Conservation (phyloP, 2,329 filamentous ascomycete genomes). For the Samsoniella hepiali region DNA sequence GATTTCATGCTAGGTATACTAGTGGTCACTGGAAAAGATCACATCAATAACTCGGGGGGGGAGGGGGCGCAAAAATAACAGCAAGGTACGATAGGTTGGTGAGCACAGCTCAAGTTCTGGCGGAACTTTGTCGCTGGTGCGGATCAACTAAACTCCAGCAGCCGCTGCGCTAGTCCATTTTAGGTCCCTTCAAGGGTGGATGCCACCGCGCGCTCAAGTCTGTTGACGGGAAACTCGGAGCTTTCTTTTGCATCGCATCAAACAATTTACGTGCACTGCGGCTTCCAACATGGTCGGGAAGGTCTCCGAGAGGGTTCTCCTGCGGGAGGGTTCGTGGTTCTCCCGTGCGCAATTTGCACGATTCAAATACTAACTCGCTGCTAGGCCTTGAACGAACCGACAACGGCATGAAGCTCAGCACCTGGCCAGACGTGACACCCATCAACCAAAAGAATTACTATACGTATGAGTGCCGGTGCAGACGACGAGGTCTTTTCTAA, state of each 20-base stretch:
- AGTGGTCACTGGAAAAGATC: too few relatives aligned
- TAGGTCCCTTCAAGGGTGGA: not conserved
- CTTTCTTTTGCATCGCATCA: not conserved
- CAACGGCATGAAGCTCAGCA: slow-evolving; percentile 95
- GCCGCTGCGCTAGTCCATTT: not conserved
- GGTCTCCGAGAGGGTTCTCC: slow-evolving; percentile 62
- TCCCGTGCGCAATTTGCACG: not conserved
- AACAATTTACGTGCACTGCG: not conserved
- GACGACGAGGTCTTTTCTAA: slow-evolving; percentile 16
- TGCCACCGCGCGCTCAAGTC: not conserved
- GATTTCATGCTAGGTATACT: too few relatives aligned
- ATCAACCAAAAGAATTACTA: slow-evolving; percentile 99
- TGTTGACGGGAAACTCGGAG: not conserved
- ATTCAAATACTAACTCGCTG: slow-evolving; percentile 1
- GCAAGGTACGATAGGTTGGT: too few relatives aligned
- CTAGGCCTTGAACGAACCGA: slow-evolving; percentile 91
- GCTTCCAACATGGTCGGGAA: slow-evolving; percentile 55
- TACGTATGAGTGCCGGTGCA: slow-evolving; percentile 58
- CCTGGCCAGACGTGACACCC: slow-evolving; percentile 85
- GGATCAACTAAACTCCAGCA: slow-evolving; percentile 14
- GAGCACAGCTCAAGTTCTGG: too few relatives aligned
- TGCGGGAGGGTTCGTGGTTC: slow-evolving; percentile 53
- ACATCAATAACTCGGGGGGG: too few relatives aligned
- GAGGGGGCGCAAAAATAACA: too few relatives aligned
- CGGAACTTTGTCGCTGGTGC: not conserved